A percentile compares a stretch with the other conserved stretches of the same genome.
These are phyloP conservation scores for Cercospora janseana DNA, from an alignment of 2,329 filamentous ascomycete species.

Conservation along the genomic window DNA sequence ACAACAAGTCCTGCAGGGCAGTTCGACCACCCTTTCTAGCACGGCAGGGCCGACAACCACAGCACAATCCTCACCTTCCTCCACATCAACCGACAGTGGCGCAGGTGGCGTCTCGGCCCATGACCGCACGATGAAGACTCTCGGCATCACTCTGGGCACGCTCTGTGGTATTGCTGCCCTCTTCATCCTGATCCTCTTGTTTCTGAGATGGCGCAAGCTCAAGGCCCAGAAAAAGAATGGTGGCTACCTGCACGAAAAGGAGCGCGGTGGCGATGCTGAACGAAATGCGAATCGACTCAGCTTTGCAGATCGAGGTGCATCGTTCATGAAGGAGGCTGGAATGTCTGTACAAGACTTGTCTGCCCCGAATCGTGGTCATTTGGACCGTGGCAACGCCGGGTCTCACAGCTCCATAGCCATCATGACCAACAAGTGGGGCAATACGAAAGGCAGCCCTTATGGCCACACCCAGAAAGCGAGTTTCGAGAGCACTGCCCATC, in stretches of 20 bases:
- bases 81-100: conserved; percentile 41
- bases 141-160: conserved; percentile 80
- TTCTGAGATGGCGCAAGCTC: conserved; percentile 60
- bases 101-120: conserved; percentile 38
- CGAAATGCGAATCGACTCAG: conserved; percentile 42
- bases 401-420: conserved; percentile 47
- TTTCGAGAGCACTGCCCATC: conserved; percentile 58
- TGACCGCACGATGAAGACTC: conserved; percentile 58
- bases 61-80: too few relatives aligned
- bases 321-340: conserved; percentile 53
- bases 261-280: conserved; percentile 15
- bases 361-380: conserved; percentile 21
- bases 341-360: conserved; percentile 39
- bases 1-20: conserved; percentile 36
- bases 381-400: conserved; percentile 19
- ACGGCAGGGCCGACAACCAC: conserved; percentile 38
- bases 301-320: conserved; percentile 52
- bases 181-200: conserved; percentile 68
- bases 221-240: conserved; percentile 53
- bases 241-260: conserved; percentile 44
- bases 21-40: conserved; percentile 33
- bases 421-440: conserved; percentile 56
- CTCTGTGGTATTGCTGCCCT: conserved; percentile 71
- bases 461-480: conserved; percentile 49
- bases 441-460: conserved; percentile 51